Evolutionary conservation across 345 rosid genomes (phyloP), one percentile per base, ranked within the genome.

Genomic region (Syzygium oleosum): DNA sequence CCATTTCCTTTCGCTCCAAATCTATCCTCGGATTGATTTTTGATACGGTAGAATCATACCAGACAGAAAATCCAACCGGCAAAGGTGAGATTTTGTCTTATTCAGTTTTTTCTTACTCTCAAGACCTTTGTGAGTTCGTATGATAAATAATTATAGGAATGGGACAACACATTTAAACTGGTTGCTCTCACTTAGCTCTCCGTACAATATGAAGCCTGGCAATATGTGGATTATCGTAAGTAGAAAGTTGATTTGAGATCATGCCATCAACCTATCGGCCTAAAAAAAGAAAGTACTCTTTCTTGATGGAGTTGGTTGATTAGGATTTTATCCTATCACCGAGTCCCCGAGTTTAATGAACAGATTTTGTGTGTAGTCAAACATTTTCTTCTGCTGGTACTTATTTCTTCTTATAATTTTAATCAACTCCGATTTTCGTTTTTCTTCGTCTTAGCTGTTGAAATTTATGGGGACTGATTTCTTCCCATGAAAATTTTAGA

Each of bases 401-500:
- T 34, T 34, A 34, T 0, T 68, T 23, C 80, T 68, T 68, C 0
- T 68, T 0, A 43, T 43, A 17, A 34, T 19, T 19, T 34, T 38
- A 0, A 68, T 73, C 49, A 34, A 49, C 49, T 34, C 14, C 25
- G 5, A 38, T 19, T 9, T 73, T 73, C 9, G 49, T 19, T 9
- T 68, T 19, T 9, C 25, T 73, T 34, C 61, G 22, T 0, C 61
- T 56, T 23, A 56, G 14, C 80, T 9, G 80, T 34, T 73, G 80
- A 73, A 73, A 38, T 73, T 73, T 0, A 13, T 5, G 80, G 80
- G 80, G 38, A 34, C 17, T 61, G 85, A 61, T 61, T 61, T 51
- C 8, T 52, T 17, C 9, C 52, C 51, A 12, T 27, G 29, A 1
- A 86, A 52, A 29, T 58, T 52, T 52, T 85, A 94, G 98, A 92